These are phyloP conservation scores for Chaetoceros tenuissimus DNA, from an alignment of 108 stramenopile genomes.

Conservation along the genomic window DNA sequence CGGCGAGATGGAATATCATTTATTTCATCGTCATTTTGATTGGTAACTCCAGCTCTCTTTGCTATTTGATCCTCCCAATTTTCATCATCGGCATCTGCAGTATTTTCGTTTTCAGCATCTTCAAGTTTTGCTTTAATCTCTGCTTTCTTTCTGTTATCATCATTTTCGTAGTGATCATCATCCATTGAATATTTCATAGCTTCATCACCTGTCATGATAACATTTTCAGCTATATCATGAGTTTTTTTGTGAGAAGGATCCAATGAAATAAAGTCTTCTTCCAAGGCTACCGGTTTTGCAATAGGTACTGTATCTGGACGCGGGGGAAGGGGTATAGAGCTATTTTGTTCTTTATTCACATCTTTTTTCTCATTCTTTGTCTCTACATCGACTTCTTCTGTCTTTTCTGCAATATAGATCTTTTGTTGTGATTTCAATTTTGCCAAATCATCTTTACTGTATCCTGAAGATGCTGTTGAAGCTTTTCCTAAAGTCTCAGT, in stretches of 20 bases:
- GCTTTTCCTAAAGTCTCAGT: not conserved
- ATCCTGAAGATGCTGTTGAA: constrained; percentile 7
- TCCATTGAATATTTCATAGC: not conserved
- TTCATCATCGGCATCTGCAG: constrained; percentile 10
- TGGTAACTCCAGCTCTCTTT: constrained; percentile 49
- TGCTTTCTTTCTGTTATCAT: not conserved
- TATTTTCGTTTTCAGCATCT: constrained; percentile 1
- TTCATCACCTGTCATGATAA: not conserved
- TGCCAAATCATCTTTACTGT: constrained; percentile 50
- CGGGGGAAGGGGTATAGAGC: not conserved
- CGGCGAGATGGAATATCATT: constrained; percentile 1
- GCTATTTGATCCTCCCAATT: constrained; percentile 62
- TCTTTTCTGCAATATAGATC: constrained; percentile 4
- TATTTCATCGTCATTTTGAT: constrained; percentile 1
- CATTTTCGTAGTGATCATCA: not conserved
- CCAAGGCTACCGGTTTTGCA: not conserved
- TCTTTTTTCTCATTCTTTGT: constrained; percentile 17
- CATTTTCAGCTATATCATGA: not conserved
- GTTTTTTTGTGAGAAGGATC: not conserved
- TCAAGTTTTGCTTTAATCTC: not conserved
- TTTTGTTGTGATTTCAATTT: constrained; percentile 46
- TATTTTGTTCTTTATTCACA: not conserved
- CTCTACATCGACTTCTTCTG: constrained; percentile 9
- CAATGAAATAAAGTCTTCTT: not conserved
- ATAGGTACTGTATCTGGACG: not conserved